phyloP scores from a whole-genome alignment of 768 basidiomycete genomes.

The Amyloporia xantha region DNA sequence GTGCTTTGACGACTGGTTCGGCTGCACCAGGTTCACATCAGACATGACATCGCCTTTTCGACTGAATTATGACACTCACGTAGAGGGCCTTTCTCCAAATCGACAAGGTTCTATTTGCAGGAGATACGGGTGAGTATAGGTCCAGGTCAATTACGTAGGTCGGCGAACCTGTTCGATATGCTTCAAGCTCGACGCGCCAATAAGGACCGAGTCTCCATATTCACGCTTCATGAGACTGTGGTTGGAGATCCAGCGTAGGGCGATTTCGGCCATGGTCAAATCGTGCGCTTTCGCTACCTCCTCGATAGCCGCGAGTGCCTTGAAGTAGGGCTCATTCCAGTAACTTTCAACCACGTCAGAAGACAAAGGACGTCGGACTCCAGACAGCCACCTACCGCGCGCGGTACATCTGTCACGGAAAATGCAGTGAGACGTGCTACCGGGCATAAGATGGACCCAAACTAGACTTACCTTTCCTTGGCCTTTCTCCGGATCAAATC shows the following conservation, averaged over 20 bases:
- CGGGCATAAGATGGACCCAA: too few relatives aligned
- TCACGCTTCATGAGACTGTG: constrained; percentile 43
- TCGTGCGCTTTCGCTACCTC: constrained; percentile 31
- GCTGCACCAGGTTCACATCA: constrained; percentile 21
- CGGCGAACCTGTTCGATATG: constrained; percentile 54
- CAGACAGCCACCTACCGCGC: not conserved
- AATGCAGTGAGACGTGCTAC: too few relatives aligned
- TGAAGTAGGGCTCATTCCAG: constrained; percentile 50
- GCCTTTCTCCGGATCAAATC: constrained; percentile 42
- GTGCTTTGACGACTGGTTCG: constrained; percentile 41
- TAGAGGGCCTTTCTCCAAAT: constrained; percentile 46
- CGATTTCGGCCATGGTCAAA: constrained; percentile 34
- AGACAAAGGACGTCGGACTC: too few relatives aligned
- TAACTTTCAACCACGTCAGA: constrained; percentile 27
- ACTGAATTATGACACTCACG: constrained; percentile 8
- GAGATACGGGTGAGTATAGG: too few relatives aligned
- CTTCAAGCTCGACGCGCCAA: constrained; percentile 51
- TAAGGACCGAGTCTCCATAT: constrained; percentile 45
- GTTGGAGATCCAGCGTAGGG: constrained; percentile 42
- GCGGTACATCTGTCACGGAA: constrained; percentile 23
- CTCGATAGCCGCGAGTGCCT: constrained; percentile 38
- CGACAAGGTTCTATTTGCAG: constrained; percentile 43
- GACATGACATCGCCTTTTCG: not conserved
- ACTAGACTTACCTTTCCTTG: constrained; percentile 41
- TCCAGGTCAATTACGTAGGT: too few relatives aligned